phyloP scores from a whole-genome alignment of 257 asterid species.

The Craterostigma plantagineum region DNA sequence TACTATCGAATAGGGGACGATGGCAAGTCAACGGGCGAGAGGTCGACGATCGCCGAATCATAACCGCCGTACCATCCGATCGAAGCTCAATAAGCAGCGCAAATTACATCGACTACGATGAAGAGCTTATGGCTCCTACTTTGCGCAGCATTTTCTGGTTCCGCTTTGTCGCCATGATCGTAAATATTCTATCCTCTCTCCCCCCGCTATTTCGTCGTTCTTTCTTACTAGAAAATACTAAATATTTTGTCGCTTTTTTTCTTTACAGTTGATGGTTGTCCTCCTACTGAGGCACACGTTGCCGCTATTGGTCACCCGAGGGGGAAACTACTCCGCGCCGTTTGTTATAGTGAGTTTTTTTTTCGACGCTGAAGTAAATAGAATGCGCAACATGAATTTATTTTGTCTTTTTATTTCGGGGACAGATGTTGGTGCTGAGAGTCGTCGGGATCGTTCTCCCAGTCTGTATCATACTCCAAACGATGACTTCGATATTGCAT shows the following conservation, averaged over 20 bases:
- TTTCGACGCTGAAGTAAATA: too few relatives aligned
- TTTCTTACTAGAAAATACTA: too few relatives aligned
- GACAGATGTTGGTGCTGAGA: conserved; percentile 55
- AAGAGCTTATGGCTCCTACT: conserved; percentile 16
- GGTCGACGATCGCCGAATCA: conserved; percentile 44
- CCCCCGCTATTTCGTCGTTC: neutral
- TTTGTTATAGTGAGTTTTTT: conserved; percentile 57
- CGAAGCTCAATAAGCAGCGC: conserved; percentile 29
- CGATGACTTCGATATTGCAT: conserved; percentile 40
- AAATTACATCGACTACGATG: conserved; percentile 36
- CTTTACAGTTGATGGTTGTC: conserved; percentile 80
- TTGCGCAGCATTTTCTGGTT: conserved; percentile 70
- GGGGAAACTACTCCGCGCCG: conserved; percentile 51
- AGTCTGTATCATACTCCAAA: conserved; percentile 63
- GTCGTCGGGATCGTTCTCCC: conserved; percentile 64
- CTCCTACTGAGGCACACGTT: conserved; percentile 69
- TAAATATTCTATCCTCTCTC: conserved; percentile 27
- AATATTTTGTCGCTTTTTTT: too few relatives aligned
- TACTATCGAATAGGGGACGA: conserved; percentile 45
- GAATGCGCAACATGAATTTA: neutral
- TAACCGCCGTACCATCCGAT: conserved; percentile 70
- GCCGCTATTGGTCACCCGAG: conserved; percentile 50
- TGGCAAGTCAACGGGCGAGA: conserved; percentile 87
- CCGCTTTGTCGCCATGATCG: conserved; percentile 59
- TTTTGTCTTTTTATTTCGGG: conserved; percentile 11